These are phyloP conservation scores for Acorus calamus DNA, from an alignment of 106 monocot genomes.

Conservation along the genomic window DNA sequence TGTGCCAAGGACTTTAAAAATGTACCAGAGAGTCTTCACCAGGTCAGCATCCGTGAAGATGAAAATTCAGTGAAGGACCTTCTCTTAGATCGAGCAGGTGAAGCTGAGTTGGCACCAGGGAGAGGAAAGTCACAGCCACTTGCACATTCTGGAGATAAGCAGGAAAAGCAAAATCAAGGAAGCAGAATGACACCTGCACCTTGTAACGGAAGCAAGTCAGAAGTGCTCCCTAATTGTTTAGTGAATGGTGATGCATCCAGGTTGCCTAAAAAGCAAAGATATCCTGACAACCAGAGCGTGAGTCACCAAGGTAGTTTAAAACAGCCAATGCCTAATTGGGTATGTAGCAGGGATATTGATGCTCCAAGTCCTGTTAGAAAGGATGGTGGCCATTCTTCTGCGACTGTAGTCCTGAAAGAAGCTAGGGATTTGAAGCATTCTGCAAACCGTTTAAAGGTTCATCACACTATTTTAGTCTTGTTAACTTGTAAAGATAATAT, in stretches of 20 bases:
- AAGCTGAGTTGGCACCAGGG: constrained; percentile 17
- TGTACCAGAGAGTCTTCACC: constrained; percentile 1
- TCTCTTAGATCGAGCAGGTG: constrained; percentile 17
- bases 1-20: not conserved
- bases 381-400: constrained; percentile 27
- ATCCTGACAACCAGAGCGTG: constrained; percentile 27
- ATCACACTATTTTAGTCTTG: not conserved
- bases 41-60: not conserved
- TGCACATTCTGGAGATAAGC: constrained; percentile 7
- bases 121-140: constrained; percentile 20
- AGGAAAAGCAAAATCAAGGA: constrained; percentile 2
- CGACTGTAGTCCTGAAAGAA: constrained; percentile 45
- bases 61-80: constrained; percentile 4
- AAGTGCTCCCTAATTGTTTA: constrained; percentile 16
- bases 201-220: constrained; percentile 28
- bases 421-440: constrained; percentile 80
- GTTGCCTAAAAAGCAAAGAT: constrained; percentile 15
- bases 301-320: constrained; percentile 12
- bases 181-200: constrained; percentile 9
- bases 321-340: constrained; percentile 28
- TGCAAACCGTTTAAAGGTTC: constrained; percentile 80
- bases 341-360: constrained; percentile 4
- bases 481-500: too few relatives aligned
- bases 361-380: constrained; percentile 35
- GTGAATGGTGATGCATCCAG: constrained; percentile 20